Evolutionary conservation across 371 early-diverging fungal species (phyloP).

Genomic region (Globomyces sp.): DNA sequence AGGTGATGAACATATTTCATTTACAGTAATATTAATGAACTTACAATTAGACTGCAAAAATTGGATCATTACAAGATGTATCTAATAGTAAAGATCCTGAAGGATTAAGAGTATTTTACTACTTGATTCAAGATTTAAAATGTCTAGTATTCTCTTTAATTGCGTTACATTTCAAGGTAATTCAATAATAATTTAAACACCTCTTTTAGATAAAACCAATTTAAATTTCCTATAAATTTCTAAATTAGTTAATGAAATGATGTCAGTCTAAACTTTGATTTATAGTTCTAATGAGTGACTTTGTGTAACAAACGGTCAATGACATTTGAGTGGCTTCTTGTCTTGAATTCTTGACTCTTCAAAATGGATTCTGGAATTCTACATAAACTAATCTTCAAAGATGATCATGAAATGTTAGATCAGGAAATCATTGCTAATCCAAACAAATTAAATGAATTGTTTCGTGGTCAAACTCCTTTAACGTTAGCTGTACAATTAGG

Average conservation of each 20-base stretch:
- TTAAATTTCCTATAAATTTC: no score
- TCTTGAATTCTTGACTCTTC: no score
- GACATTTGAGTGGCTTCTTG: no score
- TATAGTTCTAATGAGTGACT: no score
- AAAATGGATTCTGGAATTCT: no score
- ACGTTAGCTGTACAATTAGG: constrained; percentile 44
- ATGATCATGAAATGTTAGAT: background rate
- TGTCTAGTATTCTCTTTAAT: constrained; percentile 93
- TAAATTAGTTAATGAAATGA: no score
- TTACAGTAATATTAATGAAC: constrained; percentile 66
- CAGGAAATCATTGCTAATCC: background rate
- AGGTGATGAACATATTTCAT: constrained; percentile 88
- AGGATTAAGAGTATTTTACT: constrained; percentile 91
- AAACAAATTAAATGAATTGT: constrained; percentile 12
- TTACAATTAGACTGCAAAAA: constrained; percentile 74
- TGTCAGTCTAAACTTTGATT: no score
- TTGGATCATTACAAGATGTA: constrained; percentile 90
- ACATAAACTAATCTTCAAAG: background rate
- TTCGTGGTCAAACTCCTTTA: constrained; percentile 46
- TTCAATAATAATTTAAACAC: no score
- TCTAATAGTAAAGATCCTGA: constrained; percentile 90
- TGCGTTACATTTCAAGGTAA: constrained; percentile 85
- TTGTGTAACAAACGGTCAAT: no score
- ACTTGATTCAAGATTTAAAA: constrained; percentile 95
- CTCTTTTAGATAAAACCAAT: no score